Percentiles rank a stretch among this genome's conserved stretches.
These are phyloP conservation scores for Trichomonascaceae sp. DNA, from an alignment of 1,139 yeast species.

Conservation along the genomic window DNA sequence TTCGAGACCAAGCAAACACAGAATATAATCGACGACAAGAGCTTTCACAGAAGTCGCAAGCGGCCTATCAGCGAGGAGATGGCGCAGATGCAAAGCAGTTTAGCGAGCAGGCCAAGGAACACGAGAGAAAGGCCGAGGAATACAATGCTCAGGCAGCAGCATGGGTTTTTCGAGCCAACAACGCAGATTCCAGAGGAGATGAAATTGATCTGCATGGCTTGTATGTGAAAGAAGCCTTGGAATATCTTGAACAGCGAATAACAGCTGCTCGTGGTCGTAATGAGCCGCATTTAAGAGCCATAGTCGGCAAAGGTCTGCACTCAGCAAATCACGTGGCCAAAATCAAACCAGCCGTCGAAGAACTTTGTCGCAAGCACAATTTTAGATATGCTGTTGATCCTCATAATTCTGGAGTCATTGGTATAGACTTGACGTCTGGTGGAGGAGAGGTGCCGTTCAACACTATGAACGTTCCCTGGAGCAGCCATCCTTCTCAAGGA, in stretches of 20 bases:
- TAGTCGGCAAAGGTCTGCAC: conserved; percentile 94
- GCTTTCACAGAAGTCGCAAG: conserved; percentile 62
- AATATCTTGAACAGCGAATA: conserved; percentile 66
- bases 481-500: conserved; percentile 6
- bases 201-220: conserved; percentile 94
- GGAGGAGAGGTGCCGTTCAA: conserved; percentile 28
- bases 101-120: conserved; percentile 62
- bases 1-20: conserved; percentile 63
- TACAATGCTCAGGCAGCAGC: conserved; percentile 80
- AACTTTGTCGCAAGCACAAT: conserved; percentile 59
- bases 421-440: conserved; percentile 54
- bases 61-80: conserved; percentile 70
- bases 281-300: conserved; percentile 51
- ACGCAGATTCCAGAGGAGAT: conserved; percentile 72
- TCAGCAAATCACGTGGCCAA: conserved; percentile 78
- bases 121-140: conserved; percentile 55
- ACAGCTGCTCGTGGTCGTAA: conserved; percentile 56
- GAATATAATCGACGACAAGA: conserved; percentile 54
- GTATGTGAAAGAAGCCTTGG: conserved; percentile 81
- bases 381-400: conserved; percentile 58
- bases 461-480: conserved; percentile 19
- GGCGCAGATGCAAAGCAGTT: conserved; percentile 64
- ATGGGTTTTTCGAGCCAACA: conserved; percentile 82
- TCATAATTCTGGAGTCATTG: conserved; percentile 73
- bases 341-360: conserved; percentile 82